Percentiles rank a stretch among this genome's conserved stretches.
Evolutionary conservation across 805 yeast genomes (phyloP).

Genomic region (Candida broadrunensis): DNA sequence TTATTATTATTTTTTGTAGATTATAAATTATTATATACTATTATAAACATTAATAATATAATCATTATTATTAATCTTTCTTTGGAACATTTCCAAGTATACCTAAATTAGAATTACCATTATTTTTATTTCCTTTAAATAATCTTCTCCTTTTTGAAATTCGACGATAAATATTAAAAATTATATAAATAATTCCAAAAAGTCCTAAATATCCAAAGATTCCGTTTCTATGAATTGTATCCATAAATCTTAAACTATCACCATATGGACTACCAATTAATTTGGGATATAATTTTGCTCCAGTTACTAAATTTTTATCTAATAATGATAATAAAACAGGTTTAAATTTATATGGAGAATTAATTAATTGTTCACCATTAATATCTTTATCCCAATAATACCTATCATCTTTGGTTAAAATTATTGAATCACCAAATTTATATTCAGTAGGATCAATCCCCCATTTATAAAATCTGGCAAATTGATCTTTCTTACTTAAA

Average conservation of each 20-base stretch:
- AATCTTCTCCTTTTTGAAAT: constrained; percentile 2
- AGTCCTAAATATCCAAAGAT: constrained; percentile 37
- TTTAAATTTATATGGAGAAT: constrained; percentile 29
- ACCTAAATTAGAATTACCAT: constrained; percentile 8
- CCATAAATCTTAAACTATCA: constrained; percentile 36
- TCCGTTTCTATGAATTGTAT: constrained; percentile 43
- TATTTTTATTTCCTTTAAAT: background rate
- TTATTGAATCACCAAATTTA: constrained; percentile 53
- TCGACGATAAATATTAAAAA: constrained; percentile 1
- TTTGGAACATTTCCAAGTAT: constrained; percentile 20
- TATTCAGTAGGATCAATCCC: constrained; percentile 29
- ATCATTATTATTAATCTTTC: constrained; percentile 13
- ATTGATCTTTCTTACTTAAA: constrained; percentile 29
- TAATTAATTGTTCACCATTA: constrained; percentile 33
- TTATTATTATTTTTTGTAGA: background rate
- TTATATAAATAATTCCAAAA: constrained; percentile 9
- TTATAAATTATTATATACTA: background rate
- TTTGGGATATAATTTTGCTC: constrained; percentile 15
- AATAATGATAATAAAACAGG: constrained; percentile 38
- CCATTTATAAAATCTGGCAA: constrained; percentile 35
- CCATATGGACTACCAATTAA: constrained; percentile 46
- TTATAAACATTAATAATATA: background rate
- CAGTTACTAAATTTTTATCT: constrained; percentile 23
- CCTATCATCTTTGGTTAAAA: constrained; percentile 45
- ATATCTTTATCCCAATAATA: constrained; percentile 30